These are phyloP conservation scores for Tolypocladium ovalisporum DNA, from an alignment of 2,329 filamentous ascomycete species.

Conservation along the genomic window DNA sequence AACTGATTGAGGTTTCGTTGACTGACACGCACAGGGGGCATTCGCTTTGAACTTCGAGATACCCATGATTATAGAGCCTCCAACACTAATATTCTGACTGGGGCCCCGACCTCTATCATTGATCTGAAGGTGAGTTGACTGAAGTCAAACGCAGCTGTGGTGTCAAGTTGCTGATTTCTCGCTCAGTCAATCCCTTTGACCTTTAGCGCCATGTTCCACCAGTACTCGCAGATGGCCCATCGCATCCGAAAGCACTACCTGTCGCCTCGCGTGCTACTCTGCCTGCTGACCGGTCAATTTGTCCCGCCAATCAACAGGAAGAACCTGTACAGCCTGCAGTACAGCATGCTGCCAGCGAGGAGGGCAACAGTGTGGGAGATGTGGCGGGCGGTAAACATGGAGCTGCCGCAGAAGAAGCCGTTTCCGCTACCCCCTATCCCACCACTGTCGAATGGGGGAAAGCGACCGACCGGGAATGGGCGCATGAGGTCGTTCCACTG, in stretches of 20 bases:
- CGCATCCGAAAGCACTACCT: constrained; percentile 94
- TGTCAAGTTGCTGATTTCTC: neutral
- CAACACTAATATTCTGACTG: constrained; percentile 27
- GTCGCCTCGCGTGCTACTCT: constrained; percentile 76
- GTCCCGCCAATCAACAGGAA: constrained; percentile 92
- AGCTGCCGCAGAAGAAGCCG: constrained; percentile 33
- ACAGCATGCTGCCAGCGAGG: constrained; percentile 86
- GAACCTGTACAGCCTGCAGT: constrained; percentile 91
- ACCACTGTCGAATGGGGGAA: constrained; percentile 18
- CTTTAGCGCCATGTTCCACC: constrained; percentile 89
- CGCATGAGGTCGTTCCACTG: constrained; percentile 11
- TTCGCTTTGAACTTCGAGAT: constrained; percentile 83
- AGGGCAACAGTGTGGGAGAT: constrained; percentile 74
- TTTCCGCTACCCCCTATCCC: constrained; percentile 24
- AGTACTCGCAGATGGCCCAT: constrained; percentile 90
- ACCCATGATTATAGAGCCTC: constrained; percentile 40
- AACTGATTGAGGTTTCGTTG: neutral
- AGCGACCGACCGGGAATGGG: constrained; percentile 16
- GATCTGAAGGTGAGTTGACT: constrained; percentile 60
- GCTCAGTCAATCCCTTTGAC: constrained; percentile 73
- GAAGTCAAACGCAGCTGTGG: neutral
- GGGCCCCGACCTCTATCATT: constrained; percentile 67
- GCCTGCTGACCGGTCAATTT: constrained; percentile 80
- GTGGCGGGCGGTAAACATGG: constrained; percentile 60
- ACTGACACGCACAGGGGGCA: constrained; percentile 35